These are phyloP conservation scores for Crithidia fasciculata DNA, from an alignment of 208 protist species.

Conservation along the genomic window DNA sequence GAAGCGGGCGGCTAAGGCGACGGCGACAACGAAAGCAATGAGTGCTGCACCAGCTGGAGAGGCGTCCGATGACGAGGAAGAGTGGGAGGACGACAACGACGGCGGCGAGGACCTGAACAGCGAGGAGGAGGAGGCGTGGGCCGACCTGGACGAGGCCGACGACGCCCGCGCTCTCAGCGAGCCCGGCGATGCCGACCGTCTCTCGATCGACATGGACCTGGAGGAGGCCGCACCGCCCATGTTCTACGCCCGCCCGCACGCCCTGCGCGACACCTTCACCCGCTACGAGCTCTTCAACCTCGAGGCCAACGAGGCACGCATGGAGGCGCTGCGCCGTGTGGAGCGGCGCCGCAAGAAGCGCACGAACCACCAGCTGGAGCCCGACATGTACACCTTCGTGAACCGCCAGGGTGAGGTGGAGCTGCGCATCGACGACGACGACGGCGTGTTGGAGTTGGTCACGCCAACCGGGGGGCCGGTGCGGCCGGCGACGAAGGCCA, in stretches of 20 bases:
- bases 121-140: conserved; percentile 78
- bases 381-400: conserved; percentile 73
- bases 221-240: conserved; percentile 48
- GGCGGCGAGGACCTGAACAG: conserved; percentile 58
- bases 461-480: conserved; percentile 25
- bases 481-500: conserved; percentile 39
- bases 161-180: conserved; percentile 42
- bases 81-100: conserved; percentile 38
- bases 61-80: conserved; percentile 25
- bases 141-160: conserved; percentile 58
- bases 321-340: conserved; percentile 32
- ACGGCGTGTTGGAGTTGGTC: conserved; percentile 81
- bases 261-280: conserved; percentile 50
- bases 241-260: conserved; percentile 75
- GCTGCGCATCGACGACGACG: conserved; percentile 87
- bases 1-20: neutral
- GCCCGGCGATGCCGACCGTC: conserved; percentile 35
- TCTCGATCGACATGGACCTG: conserved; percentile 38
- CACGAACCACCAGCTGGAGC: conserved; percentile 84
- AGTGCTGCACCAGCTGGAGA: neutral
- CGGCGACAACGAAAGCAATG: neutral
- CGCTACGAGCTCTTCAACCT: conserved; percentile 82
- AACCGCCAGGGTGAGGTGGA: conserved; percentile 84
- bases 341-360: conserved; percentile 53
- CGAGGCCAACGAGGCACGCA: conserved; percentile 60